phyloP scores from a whole-genome alignment of 495 filamentous ascomycete species.

The Tetracladium marchalianum region DNA sequence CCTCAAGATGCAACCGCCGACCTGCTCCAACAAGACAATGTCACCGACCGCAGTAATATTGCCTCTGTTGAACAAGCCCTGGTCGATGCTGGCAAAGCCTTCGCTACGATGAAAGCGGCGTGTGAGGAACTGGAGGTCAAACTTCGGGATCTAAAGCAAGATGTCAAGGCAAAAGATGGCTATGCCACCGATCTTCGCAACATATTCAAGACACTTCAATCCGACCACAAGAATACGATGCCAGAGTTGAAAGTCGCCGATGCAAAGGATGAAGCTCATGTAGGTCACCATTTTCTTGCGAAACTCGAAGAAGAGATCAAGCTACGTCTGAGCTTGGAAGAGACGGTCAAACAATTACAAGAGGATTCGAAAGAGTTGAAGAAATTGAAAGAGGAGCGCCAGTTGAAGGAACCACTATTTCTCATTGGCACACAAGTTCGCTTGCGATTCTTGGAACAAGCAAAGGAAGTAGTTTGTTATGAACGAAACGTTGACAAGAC shows the following conservation, averaged over 20 bases:
- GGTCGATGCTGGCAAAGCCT: too few species aligned
- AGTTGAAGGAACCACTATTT: not conserved
- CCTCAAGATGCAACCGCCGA: too few species aligned
- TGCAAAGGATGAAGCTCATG: too few species aligned
- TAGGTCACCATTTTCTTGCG: too few species aligned
- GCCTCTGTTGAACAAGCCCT: too few species aligned
- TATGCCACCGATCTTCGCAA: not conserved
- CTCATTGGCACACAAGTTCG: slow-evolving; percentile 1
- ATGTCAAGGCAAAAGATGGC: not conserved
- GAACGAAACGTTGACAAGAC: not conserved
- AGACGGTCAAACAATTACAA: too few species aligned
- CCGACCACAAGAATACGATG: not conserved
- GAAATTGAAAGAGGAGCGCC: not conserved
- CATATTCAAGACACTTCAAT: not conserved
- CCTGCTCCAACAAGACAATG: too few species aligned
- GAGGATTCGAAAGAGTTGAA: not conserved
- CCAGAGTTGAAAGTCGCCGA: too few species aligned
- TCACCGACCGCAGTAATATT: too few species aligned
- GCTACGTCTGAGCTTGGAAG: too few species aligned
- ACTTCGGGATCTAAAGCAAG: not conserved
- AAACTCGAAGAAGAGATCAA: too few species aligned
- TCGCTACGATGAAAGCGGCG: too few species aligned
- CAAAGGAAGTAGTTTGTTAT: not conserved
- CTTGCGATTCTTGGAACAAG: slow-evolving; percentile 5
- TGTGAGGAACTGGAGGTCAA: not conserved